A percentile compares a stretch with the other conserved stretches of the same genome.
phyloP scores from a whole-genome alignment of 495 filamentous ascomycete genomes.

The Delitschia confertaspora region DNA sequence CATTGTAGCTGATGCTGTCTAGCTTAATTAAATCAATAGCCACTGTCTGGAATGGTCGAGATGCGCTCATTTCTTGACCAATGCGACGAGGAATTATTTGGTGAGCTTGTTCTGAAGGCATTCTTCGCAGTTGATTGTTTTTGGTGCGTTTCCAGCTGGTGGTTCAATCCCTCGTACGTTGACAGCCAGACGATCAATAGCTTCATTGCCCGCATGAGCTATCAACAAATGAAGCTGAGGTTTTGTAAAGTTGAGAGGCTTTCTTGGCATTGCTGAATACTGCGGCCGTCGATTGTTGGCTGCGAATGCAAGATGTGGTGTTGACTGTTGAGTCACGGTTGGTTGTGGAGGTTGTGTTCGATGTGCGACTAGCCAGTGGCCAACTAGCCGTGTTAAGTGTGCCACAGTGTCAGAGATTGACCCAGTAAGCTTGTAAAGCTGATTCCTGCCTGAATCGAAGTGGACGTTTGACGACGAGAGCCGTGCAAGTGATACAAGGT shows the following conservation, averaged over 20 bases:
- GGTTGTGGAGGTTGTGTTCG: slow-evolving; percentile 2
- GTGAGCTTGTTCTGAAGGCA: slow-evolving; percentile 11
- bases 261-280: slow-evolving; percentile 1
- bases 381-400: slow-evolving; percentile 1
- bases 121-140: slow-evolving; percentile 6
- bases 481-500: slow-evolving; percentile 7
- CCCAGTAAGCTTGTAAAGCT: neutral
- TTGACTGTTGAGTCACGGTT: neutral
- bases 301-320: neutral
- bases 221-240: slow-evolving; percentile 5
- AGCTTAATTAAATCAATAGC: slow-evolving; percentile 11
- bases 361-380: slow-evolving; percentile 10
- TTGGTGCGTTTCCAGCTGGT: slow-evolving; percentile 1
- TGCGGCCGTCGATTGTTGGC: slow-evolving; percentile 5
- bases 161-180: slow-evolving; percentile 2
- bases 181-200: slow-evolving; percentile 1
- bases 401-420: neutral
- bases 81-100: slow-evolving; percentile 9
- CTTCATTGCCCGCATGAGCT: slow-evolving; percentile 3
- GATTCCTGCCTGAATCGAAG: slow-evolving; percentile 9
- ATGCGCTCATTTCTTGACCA: slow-evolving; percentile 3
- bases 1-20: slow-evolving; percentile 8
- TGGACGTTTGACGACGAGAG: slow-evolving; percentile 7
- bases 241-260: slow-evolving; percentile 3
- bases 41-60: slow-evolving; percentile 9